Evolutionary conservation across 1,284 basidiomycete genomes (phyloP).

Genomic region (Tilletia indica): DNA sequence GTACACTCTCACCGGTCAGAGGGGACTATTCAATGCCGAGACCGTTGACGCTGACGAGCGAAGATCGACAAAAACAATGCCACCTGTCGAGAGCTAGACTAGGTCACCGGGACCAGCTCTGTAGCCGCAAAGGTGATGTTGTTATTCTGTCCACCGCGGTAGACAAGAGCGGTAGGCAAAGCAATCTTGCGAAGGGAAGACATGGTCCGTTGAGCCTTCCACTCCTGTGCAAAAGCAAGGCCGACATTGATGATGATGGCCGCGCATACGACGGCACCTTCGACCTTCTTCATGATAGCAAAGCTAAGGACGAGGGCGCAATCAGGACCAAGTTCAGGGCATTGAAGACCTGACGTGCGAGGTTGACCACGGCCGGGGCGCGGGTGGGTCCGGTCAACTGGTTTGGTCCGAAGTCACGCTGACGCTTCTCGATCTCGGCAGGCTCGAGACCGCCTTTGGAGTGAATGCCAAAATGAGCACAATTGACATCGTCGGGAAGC

Average conservation of each 20-base stretch:
- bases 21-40: slow-evolving; percentile 49
- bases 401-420: slow-evolving; percentile 36
- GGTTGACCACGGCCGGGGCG: slow-evolving; percentile 40
- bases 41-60: slow-evolving; percentile 40
- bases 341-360: slow-evolving; percentile 48
- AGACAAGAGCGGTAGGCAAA: slow-evolving; percentile 42
- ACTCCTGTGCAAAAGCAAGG: slow-evolving; percentile 50
- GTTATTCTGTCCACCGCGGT: slow-evolving; percentile 26
- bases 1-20: slow-evolving; percentile 47
- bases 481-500: slow-evolving; percentile 29
- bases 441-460: slow-evolving; percentile 32
- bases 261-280: slow-evolving; percentile 28
- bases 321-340: slow-evolving; percentile 42
- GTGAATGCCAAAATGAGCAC: slow-evolving; percentile 34
- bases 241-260: slow-evolving; percentile 43
- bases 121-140: slow-evolving; percentile 27
- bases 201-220: slow-evolving; percentile 48
- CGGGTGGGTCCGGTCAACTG: slow-evolving; percentile 38
- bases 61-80: slow-evolving; percentile 44
- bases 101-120: slow-evolving; percentile 61
- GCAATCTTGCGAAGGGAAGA: slow-evolving; percentile 45
- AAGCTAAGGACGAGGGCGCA: slow-evolving; percentile 29
- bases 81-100: slow-evolving; percentile 56
- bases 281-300: slow-evolving; percentile 30
- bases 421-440: slow-evolving; percentile 30